Percentiles rank a stretch among this genome's conserved stretches.
Evolutionary conservation across 2,329 filamentous ascomycete species (phyloP).

Genomic region (Didymella segeticola): DNA sequence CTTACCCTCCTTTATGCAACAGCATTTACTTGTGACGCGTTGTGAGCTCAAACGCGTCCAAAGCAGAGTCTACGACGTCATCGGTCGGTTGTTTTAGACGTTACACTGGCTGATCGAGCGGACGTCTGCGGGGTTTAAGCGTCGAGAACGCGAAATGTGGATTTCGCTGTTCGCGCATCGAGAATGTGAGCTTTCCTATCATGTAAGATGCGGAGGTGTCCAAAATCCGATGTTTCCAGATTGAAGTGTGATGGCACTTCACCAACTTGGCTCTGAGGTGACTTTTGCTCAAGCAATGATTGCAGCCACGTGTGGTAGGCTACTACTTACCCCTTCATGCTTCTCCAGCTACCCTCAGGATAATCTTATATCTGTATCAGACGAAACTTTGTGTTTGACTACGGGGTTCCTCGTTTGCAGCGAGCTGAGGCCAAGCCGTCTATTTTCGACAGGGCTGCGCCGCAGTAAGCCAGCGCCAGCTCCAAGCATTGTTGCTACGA

Average conservation of each 20-base stretch:
- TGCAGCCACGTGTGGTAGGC: too few species aligned
- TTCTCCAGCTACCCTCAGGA: too few species aligned
- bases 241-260: not conserved
- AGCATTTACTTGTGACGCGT: conserved; percentile 1
- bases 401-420: not conserved
- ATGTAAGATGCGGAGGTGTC: not conserved
- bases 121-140: conserved; percentile 5
- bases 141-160: conserved; percentile 3
- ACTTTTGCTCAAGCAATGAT: too few species aligned
- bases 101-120: conserved; percentile 9
- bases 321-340: too few species aligned
- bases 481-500: not conserved
- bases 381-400: too few species aligned
- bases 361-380: too few species aligned
- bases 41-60: conserved; percentile 1
- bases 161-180: not conserved
- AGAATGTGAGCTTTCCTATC: not conserved
- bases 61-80: conserved; percentile 17
- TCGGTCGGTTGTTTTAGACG: conserved; percentile 1
- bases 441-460: conserved; percentile 7
- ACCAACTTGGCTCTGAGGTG: too few species aligned
- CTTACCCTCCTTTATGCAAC: conserved; percentile 9
- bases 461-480: conserved; percentile 3
- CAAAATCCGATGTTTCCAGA: not conserved
- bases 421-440: conserved; percentile 10